These are phyloP conservation scores for Fraxinus baroniana DNA, from an alignment of 305 asterid genomes.

Conservation along the genomic window DNA sequence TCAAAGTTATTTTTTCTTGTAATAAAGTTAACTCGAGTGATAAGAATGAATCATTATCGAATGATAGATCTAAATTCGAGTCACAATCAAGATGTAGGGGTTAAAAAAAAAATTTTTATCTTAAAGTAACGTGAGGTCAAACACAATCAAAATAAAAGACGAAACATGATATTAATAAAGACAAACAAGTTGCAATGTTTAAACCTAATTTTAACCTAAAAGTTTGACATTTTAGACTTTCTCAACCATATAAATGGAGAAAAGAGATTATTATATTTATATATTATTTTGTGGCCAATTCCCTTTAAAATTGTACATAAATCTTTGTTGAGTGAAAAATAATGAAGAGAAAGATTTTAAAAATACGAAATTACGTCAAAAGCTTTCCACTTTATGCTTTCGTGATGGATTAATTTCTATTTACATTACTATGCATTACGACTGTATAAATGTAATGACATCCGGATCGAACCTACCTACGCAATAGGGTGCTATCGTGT, in stretches of 20 bases:
- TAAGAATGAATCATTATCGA: not conserved
- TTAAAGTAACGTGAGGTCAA: not conserved
- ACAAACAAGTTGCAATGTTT: not conserved
- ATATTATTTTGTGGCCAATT: not conserved
- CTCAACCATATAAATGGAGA: not conserved
- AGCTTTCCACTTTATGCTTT: too few species aligned
- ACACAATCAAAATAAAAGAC: not conserved
- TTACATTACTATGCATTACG: not conserved
- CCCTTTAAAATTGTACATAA: not conserved
- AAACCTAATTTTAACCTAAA: not conserved
- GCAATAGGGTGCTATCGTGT: not conserved
- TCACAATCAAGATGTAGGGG: not conserved
- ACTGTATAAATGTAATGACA: not conserved
- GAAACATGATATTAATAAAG: not conserved
- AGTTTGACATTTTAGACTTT: not conserved
- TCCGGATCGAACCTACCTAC: not conserved
- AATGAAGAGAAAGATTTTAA: not conserved
- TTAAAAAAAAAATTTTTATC: too few species aligned
- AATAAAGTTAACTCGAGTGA: not conserved
- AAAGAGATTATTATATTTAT: not conserved
- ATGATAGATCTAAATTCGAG: not conserved
- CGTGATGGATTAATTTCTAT: not conserved
- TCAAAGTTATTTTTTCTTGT: not conserved
- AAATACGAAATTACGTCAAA: not conserved
- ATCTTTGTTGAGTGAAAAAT: not conserved